These are phyloP conservation scores for Bassia scoparia DNA, from an alignment of 148 eudicot genomes.

Conservation along the genomic window DNA sequence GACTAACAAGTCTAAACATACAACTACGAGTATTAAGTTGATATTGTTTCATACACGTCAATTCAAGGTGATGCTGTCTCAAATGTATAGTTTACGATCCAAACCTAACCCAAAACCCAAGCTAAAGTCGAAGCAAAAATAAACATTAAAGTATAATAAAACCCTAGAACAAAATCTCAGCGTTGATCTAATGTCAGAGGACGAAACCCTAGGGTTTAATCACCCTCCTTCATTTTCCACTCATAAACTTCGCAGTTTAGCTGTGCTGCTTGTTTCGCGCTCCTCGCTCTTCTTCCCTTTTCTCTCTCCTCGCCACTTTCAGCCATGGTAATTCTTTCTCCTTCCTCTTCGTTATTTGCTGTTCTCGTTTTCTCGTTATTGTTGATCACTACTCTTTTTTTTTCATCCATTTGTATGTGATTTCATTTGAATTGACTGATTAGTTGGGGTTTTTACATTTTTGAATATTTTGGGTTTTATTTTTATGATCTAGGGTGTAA, in stretches of 20 bases:
- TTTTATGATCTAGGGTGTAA: background rate
- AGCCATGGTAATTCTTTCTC: slow-evolving; percentile 23
- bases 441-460: background rate
- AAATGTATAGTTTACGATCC: no score
- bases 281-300: background rate
- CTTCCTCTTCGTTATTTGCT: background rate
- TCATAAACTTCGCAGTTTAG: slow-evolving; percentile 14
- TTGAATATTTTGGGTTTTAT: no score
- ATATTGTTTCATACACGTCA: no score
- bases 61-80: no score
- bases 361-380: background rate
- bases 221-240: background rate
- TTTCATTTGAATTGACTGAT: background rate
- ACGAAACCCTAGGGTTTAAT: slow-evolving; percentile 28
- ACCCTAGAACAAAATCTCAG: slow-evolving; percentile 24
- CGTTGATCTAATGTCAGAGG: slow-evolving; percentile 7
- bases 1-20: no score
- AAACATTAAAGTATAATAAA: background rate
- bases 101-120: background rate
- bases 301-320: background rate
- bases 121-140: background rate
- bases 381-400: background rate
- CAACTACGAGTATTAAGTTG: no score
- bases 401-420: no score
- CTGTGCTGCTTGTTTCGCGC: slow-evolving; percentile 10